These are phyloP conservation scores for Trypanosoma lewisi DNA, from an alignment of 208 protist genomes.

Conservation along the genomic window DNA sequence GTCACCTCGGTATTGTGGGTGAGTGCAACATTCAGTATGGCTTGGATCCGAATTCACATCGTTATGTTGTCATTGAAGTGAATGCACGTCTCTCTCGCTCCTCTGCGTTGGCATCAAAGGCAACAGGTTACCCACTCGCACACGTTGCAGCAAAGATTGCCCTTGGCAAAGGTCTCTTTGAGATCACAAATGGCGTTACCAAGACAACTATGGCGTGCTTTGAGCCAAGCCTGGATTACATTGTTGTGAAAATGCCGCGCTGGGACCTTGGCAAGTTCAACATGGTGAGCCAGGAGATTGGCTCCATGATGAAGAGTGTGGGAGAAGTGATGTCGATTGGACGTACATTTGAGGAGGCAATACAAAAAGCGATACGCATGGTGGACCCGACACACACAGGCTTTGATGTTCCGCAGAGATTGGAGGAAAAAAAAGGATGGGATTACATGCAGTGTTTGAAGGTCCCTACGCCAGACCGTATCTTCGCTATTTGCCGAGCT, in stretches of 20 bases:
- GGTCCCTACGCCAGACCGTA: conserved; percentile 77
- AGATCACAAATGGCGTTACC: conserved; percentile 92
- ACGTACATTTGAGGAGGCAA: conserved; percentile 96
- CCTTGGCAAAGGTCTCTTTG: conserved; percentile 93
- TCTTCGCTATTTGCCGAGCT: conserved; percentile 83
- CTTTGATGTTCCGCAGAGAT: conserved; percentile 79
- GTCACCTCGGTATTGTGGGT: conserved; percentile 96
- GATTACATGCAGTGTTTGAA: conserved; percentile 80
- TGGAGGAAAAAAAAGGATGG: conserved; percentile 40
- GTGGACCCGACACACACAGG: conserved; percentile 86
- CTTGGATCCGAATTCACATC: conserved; percentile 94
- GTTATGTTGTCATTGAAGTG: conserved; percentile 98
- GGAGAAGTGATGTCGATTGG: conserved; percentile 99
- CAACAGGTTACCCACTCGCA: conserved; percentile 98
- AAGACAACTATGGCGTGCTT: conserved; percentile 97
- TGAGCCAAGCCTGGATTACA: conserved; percentile 97
- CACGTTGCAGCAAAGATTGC: conserved; percentile 98
- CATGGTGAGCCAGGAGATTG: conserved; percentile 91
- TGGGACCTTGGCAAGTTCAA: conserved; percentile 98
- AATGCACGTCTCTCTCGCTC: conserved; percentile 97
- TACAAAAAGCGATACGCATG: conserved; percentile 98
- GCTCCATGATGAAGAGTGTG: conserved; percentile 97
- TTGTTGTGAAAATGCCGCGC: conserved; percentile 95
- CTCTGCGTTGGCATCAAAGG: conserved; percentile 97
- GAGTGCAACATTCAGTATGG: conserved; percentile 99